These are phyloP conservation scores for Drosera spatulata DNA, from an alignment of 179 eudicot species.

Conservation along the genomic window DNA sequence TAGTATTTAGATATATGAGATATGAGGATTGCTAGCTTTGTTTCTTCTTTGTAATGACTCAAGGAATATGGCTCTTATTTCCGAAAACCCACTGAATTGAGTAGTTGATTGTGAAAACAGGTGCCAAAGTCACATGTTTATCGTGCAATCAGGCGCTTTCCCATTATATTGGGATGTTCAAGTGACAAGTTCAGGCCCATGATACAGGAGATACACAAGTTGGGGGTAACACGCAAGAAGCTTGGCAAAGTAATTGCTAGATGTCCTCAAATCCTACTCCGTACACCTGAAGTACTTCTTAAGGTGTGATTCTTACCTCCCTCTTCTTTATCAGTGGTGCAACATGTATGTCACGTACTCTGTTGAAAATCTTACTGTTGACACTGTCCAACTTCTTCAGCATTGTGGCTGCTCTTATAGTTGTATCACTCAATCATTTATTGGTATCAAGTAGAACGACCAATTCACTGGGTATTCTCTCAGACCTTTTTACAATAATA, in stretches of 20 bases:
- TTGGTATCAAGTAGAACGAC: too few species aligned
- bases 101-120: conserved; percentile 17
- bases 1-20: too few species aligned
- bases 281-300: conserved; percentile 47
- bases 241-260: conserved; percentile 55
- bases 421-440: too few species aligned
- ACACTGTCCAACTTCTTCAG: too few species aligned
- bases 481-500: too few species aligned
- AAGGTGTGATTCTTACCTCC: conserved; percentile 29
- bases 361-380: too few species aligned
- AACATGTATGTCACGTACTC: neutral
- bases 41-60: too few species aligned
- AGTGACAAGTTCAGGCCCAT: conserved; percentile 43
- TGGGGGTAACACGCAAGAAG: conserved; percentile 39
- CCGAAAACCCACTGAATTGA: too few species aligned
- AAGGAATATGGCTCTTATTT: too few species aligned
- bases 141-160: conserved; percentile 59
- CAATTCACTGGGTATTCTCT: too few species aligned
- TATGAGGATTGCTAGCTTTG: too few species aligned
- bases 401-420: too few species aligned
- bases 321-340: neutral
- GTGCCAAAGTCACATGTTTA: conserved; percentile 40
- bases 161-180: conserved; percentile 71
- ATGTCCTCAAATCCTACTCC: conserved; percentile 75
- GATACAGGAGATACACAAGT: conserved; percentile 37